Evolutionary conservation across 768 basidiomycete genomes (phyloP).

Genomic region (Baorangia bicolor): DNA sequence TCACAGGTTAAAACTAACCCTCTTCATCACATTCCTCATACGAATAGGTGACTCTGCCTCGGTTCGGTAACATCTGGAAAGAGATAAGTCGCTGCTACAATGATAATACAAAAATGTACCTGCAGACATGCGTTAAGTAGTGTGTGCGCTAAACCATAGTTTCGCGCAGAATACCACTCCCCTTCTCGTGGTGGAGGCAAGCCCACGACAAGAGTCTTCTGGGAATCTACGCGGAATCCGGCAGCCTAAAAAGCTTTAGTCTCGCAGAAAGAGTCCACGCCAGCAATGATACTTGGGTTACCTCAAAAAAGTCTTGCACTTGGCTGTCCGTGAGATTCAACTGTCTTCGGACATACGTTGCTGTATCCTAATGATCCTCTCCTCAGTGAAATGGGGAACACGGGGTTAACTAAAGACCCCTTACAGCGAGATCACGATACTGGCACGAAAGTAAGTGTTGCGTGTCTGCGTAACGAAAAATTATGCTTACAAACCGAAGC

Average conservation of each 20-base stretch:
- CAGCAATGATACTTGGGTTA: constrained; percentile 10
- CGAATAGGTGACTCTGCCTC: constrained; percentile 32
- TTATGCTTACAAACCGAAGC: constrained; percentile 33
- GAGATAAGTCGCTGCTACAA: neutral
- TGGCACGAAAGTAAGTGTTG: constrained; percentile 15
- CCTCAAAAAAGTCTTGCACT: constrained; percentile 49
- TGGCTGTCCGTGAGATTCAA: constrained; percentile 37
- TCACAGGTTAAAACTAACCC: constrained; percentile 11
- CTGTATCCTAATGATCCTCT: constrained; percentile 37
- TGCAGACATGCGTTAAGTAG: constrained; percentile 37
- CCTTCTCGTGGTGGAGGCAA: constrained; percentile 40
- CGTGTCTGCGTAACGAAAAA: neutral
- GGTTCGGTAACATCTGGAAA: constrained; percentile 43
- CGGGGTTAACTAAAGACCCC: neutral
- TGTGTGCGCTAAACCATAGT: constrained; percentile 44
- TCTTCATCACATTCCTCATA: constrained; percentile 20
- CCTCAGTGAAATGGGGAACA: neutral
- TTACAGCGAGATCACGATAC: constrained; percentile 44
- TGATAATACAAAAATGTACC: constrained; percentile 21
- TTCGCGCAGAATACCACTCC: constrained; percentile 37
- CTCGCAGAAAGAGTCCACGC: neutral
- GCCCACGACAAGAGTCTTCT: constrained; percentile 43
- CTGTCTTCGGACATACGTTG: constrained; percentile 44
- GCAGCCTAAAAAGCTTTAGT: constrained; percentile 32
- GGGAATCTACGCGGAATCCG: constrained; percentile 40